Evolutionary conservation across 2,329 filamentous ascomycete genomes (phyloP).

Genomic region (Nemania diffusa): DNA sequence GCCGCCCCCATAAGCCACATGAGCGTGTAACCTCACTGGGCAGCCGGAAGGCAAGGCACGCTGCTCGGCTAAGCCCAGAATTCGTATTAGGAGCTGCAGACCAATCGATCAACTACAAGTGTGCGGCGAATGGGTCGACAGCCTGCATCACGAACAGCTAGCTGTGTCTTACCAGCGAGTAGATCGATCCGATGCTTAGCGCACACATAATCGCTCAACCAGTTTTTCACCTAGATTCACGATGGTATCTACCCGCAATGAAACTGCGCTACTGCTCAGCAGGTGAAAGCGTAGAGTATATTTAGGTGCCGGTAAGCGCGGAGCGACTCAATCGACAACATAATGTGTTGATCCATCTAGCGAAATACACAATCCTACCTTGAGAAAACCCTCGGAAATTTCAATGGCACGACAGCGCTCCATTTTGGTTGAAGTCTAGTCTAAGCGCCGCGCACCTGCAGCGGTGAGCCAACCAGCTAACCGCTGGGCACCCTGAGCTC

Average conservation of each 20-base stretch:
- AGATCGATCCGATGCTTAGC: neutral
- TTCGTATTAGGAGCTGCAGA: neutral
- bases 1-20: neutral
- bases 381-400: neutral
- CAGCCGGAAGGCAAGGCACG: neutral
- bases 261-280: neutral
- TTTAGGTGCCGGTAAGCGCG: neutral
- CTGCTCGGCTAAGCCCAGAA: neutral
- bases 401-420: neutral
- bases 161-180: neutral
- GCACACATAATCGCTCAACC: neutral
- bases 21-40: neutral
- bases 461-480: slow-evolving; percentile 6
- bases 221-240: neutral
- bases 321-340: neutral
- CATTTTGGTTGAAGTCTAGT: neutral
- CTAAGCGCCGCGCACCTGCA: slow-evolving; percentile 6
- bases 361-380: slow-evolving; percentile 17
- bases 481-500: neutral
- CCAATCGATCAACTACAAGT: neutral
- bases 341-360: neutral
- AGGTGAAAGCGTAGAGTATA: neutral
- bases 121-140: neutral
- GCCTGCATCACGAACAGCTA: neutral
- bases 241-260: neutral